phyloP scores from a whole-genome alignment of 2,329 filamentous ascomycete genomes.

The Ophiostoma piceae region DNA sequence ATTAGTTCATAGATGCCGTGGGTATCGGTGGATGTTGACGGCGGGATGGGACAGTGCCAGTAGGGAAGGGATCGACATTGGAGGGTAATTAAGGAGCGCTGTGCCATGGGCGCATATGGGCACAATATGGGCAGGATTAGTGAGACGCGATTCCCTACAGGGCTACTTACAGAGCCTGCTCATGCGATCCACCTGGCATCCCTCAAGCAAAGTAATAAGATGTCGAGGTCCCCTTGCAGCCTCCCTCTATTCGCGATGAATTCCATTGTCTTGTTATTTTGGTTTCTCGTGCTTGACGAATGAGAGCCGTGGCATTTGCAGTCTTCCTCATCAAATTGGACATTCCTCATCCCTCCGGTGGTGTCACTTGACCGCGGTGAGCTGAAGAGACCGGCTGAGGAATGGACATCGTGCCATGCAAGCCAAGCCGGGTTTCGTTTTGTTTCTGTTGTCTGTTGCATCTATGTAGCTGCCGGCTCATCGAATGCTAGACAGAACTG shows the following conservation, averaged over 20 bases:
- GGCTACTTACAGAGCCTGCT: background rate
- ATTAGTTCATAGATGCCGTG: conserved; percentile 2
- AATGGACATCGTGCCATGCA: background rate
- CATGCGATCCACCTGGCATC: background rate
- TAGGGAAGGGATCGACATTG: background rate
- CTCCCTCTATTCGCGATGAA: background rate
- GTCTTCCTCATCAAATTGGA: background rate
- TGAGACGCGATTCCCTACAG: background rate
- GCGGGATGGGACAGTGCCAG: background rate
- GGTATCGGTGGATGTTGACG: background rate
- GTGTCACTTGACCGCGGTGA: background rate
- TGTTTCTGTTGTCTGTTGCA: background rate
- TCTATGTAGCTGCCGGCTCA: background rate
- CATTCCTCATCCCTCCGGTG: background rate
- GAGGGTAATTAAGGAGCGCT: background rate
- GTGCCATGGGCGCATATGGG: background rate
- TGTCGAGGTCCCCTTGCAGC: background rate
- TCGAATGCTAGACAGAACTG: background rate
- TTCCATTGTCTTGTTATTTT: background rate
- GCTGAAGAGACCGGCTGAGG: background rate
- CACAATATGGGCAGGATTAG: background rate
- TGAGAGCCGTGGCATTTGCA: background rate
- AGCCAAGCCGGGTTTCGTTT: background rate
- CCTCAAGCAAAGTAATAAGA: background rate
- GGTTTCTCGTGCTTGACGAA: background rate